Evolutionary conservation across 1,139 yeast genomes (phyloP).

Genomic region (Saccharomyces hybrid): DNA sequence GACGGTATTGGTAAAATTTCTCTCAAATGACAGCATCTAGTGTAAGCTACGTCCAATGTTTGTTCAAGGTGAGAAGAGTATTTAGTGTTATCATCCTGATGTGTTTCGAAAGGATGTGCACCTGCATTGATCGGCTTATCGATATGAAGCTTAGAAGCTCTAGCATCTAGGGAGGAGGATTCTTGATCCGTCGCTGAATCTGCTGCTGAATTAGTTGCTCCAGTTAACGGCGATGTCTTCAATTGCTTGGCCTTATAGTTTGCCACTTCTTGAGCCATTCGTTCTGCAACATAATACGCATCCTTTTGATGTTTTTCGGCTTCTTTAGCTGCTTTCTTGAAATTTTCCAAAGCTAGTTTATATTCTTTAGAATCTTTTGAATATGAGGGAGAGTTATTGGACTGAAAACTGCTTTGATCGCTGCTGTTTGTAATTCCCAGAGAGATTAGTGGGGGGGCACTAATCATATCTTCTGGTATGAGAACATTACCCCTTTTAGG

Average conservation of each 20-base stretch:
- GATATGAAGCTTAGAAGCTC: slow-evolving; percentile 36
- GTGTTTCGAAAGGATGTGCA: slow-evolving; percentile 45
- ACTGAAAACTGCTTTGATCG: neutral
- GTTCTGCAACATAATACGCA: slow-evolving; percentile 60
- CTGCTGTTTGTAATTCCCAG: slow-evolving; percentile 46
- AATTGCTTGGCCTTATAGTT: slow-evolving; percentile 23
- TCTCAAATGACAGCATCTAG: slow-evolving; percentile 67
- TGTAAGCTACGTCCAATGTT: slow-evolving; percentile 58
- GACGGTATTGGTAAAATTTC: slow-evolving; percentile 74
- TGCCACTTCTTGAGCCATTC: slow-evolving; percentile 56
- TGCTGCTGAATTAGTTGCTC: slow-evolving; percentile 1
- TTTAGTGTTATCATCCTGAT: neutral
- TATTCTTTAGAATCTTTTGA: slow-evolving; percentile 44
- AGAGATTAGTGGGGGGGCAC: slow-evolving; percentile 56
- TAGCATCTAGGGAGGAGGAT: slow-evolving; percentile 16
- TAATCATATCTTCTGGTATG: slow-evolving; percentile 58
- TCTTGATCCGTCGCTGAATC: slow-evolving; percentile 12
- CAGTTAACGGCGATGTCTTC: slow-evolving; percentile 4
- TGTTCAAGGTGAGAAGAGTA: slow-evolving; percentile 27
- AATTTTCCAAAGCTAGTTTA: slow-evolving; percentile 48
- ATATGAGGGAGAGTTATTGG: slow-evolving; percentile 20
- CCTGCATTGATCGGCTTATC: slow-evolving; percentile 64
- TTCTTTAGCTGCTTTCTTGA: slow-evolving; percentile 45
- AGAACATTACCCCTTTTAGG: slow-evolving; percentile 76
- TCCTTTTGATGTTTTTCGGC: slow-evolving; percentile 65